These are phyloP conservation scores for Rubroboletus satanas DNA, from an alignment of 768 basidiomycete genomes.

Conservation along the genomic window DNA sequence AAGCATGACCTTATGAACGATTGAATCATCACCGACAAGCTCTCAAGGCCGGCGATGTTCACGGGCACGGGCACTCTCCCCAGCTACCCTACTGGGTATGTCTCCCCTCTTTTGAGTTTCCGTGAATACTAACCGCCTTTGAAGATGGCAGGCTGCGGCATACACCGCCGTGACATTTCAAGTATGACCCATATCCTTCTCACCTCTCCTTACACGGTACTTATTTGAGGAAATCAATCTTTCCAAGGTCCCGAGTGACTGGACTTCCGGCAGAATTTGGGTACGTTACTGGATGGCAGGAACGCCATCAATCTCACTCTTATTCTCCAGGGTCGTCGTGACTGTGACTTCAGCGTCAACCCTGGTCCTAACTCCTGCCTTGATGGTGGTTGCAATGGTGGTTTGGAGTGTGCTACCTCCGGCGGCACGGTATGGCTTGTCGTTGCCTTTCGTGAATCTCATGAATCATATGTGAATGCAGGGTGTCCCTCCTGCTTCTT, in stretches of 20 bases:
- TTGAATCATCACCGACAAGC: neutral
- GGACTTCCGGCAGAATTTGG: constrained; percentile 66
- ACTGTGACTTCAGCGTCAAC: constrained; percentile 57
- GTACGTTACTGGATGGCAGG: constrained; percentile 23
- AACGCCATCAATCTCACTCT: neutral
- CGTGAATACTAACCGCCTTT: neutral
- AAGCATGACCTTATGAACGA: constrained; percentile 7
- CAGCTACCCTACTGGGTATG: constrained; percentile 43
- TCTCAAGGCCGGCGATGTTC: constrained; percentile 52
- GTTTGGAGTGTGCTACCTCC: constrained; percentile 49
- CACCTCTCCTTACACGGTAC: neutral
- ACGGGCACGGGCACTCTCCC: constrained; percentile 54
- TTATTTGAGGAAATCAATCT: neutral
- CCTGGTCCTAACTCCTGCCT: constrained; percentile 55
- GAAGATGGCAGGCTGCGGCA: constrained; percentile 34
- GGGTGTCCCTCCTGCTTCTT: constrained; percentile 65
- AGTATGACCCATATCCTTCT: constrained; percentile 4
- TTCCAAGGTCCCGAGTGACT: constrained; percentile 54
- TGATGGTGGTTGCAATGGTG: constrained; percentile 68
- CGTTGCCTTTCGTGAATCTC: neutral
- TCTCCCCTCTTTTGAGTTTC: neutral
- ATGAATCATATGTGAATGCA: constrained; percentile 13
- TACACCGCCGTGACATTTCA: constrained; percentile 27
- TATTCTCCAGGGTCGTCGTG: constrained; percentile 41
- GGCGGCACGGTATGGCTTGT: constrained; percentile 28